phyloP scores from a whole-genome alignment of 257 asterid species.

The Apocynum venetum region DNA sequence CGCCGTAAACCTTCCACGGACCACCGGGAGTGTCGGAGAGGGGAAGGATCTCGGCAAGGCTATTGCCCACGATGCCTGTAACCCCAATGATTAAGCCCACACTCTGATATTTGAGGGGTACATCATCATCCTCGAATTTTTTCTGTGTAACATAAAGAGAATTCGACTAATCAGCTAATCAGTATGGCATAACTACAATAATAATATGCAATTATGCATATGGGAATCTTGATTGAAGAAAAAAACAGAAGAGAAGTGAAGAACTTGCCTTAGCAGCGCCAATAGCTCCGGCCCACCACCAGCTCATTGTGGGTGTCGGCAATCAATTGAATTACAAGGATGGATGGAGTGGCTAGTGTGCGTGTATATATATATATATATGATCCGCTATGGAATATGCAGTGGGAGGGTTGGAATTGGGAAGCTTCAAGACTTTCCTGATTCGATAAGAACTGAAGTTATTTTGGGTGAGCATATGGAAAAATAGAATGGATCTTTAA shows the following conservation, averaged over 20 bases:
- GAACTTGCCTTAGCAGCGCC: constrained; percentile 71
- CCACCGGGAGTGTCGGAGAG: constrained; percentile 96
- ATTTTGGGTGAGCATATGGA: background rate
- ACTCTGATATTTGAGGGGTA: constrained; percentile 59
- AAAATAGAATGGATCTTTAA: background rate
- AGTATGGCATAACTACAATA: background rate
- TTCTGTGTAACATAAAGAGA: constrained; percentile 39
- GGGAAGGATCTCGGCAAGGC: constrained; percentile 93
- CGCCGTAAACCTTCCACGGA: constrained; percentile 94
- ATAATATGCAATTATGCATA: background rate
- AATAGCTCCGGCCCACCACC: constrained; percentile 97
- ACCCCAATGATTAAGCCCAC: constrained; percentile 88
- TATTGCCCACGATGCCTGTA: constrained; percentile 89
- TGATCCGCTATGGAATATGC: background rate
- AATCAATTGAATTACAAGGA: background rate
- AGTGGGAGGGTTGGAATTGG: background rate
- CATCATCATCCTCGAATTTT: constrained; percentile 55
- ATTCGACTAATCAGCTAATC: no score
- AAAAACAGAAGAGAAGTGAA: background rate
- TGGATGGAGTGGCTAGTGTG: no score
- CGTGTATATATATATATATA: no score
- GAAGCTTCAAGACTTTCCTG: background rate
- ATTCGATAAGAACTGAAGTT: background rate
- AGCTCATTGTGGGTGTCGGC: constrained; percentile 42
- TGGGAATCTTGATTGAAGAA: background rate